These are phyloP conservation scores for Solanum hybrid DNA, from an alignment of 305 asterid species.

Conservation along the genomic window DNA sequence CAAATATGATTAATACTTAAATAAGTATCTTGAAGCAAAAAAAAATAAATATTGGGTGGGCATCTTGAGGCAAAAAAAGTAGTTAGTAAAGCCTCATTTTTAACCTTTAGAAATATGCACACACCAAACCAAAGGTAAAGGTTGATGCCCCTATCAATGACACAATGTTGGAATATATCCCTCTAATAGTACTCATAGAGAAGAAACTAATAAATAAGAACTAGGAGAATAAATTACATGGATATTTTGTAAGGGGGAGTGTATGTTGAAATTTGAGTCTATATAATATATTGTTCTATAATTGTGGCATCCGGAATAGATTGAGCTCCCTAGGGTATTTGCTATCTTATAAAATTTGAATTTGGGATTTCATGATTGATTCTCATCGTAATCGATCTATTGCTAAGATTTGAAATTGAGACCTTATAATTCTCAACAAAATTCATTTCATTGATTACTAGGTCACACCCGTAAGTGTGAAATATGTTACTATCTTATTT, in stretches of 20 bases:
- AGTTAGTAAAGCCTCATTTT: slow-evolving; percentile 21
- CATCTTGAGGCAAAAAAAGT: slow-evolving; percentile 50
- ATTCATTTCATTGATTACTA: neutral
- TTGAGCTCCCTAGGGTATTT: neutral
- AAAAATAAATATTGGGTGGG: slow-evolving; percentile 27
- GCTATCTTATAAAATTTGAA: neutral
- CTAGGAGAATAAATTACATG: neutral
- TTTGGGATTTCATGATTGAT: neutral
- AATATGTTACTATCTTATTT: neutral
- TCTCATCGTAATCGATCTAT: neutral
- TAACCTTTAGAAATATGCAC: slow-evolving; percentile 37
- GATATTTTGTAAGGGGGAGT: neutral
- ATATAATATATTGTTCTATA: neutral
- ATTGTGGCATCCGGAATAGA: neutral
- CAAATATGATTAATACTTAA: neutral
- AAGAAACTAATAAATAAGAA: slow-evolving; percentile 2
- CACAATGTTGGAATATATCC: slow-evolving; percentile 42
- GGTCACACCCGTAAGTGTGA: neutral
- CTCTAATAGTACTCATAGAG: slow-evolving; percentile 5
- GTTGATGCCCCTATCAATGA: slow-evolving; percentile 26
- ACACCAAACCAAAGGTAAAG: slow-evolving; percentile 33
- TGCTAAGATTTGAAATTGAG: neutral
- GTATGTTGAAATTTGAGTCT: neutral
- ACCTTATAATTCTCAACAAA: neutral
- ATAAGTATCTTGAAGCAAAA: neutral